These are phyloP conservation scores for Dothideomycetes sp. DNA, from an alignment of 2,329 filamentous ascomycete genomes.

Conservation along the genomic window DNA sequence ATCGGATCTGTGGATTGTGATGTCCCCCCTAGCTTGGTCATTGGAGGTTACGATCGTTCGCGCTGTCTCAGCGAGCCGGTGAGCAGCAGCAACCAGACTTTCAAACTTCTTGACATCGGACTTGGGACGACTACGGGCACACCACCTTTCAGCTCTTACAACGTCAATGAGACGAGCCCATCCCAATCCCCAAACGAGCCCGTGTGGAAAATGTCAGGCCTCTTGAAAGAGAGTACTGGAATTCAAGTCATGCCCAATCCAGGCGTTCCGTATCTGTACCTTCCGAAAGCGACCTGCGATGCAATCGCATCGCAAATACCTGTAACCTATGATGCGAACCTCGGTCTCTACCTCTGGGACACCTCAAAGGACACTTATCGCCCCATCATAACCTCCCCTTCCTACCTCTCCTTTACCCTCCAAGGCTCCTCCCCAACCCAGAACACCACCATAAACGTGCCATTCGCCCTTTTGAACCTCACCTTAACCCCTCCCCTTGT, in stretches of 20 bases:
- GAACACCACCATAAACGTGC: conserved; percentile 36
- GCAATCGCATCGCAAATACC: conserved; percentile 22
- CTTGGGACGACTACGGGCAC: conserved; percentile 34
- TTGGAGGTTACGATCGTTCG: conserved; percentile 18
- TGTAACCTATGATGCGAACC: conserved; percentile 18
- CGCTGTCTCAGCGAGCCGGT: conserved; percentile 13
- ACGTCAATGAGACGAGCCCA: conserved; percentile 8
- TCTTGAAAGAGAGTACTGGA: conserved; percentile 3
- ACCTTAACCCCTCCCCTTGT: conserved; percentile 33
- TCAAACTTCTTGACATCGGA: conserved; percentile 32
- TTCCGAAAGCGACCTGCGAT: conserved; percentile 23
- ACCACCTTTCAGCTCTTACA: conserved; percentile 31
- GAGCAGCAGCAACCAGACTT: conserved; percentile 11
- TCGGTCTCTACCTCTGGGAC: conserved; percentile 25
- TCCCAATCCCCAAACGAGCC: too few relatives aligned
- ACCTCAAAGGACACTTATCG: conserved; percentile 24
- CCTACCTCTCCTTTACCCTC: conserved; percentile 34
- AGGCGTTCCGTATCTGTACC: conserved; percentile 21
- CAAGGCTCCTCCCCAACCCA: conserved; percentile 20
- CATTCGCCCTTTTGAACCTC: conserved; percentile 27
- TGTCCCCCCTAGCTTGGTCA: conserved; percentile 14
- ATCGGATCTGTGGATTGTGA: conserved; percentile 15
- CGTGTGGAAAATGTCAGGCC: too few relatives aligned
- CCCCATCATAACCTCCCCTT: conserved; percentile 34
- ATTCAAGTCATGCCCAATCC: conserved; percentile 18